These are phyloP conservation scores for Arxiozyma slooffiae DNA, from an alignment of 1,139 yeast species.

Conservation along the genomic window DNA sequence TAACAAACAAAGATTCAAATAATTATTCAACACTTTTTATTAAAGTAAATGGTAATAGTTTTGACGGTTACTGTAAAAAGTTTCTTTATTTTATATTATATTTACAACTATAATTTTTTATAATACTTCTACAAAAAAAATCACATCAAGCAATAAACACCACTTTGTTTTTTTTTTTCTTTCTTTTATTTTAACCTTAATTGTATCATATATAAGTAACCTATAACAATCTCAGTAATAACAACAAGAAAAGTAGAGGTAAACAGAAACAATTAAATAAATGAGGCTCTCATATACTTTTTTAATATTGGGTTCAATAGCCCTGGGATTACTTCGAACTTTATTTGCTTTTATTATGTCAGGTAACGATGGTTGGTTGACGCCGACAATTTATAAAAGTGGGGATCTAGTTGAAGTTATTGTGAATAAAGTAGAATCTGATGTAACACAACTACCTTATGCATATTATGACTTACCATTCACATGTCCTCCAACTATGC, in stretches of 20 bases:
- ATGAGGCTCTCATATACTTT: conserved; percentile 3
- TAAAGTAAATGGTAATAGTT: too few relatives aligned
- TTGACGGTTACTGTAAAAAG: too few relatives aligned
- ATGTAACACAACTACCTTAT: conserved; percentile 65
- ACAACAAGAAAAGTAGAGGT: neutral
- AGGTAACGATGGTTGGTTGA: conserved; percentile 20
- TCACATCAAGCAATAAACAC: neutral
- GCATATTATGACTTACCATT: conserved; percentile 71
- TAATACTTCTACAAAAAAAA: too few relatives aligned
- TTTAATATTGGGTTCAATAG: neutral
- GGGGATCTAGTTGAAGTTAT: conserved; percentile 61
- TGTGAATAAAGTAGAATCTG: conserved; percentile 73
- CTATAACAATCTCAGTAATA: neutral
- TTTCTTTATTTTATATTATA: too few relatives aligned
- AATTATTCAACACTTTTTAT: too few relatives aligned
- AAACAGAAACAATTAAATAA: neutral
- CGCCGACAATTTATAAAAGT: conserved; percentile 25
- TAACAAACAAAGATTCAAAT: too few relatives aligned
- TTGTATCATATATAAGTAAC: too few relatives aligned
- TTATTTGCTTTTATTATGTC: neutral
- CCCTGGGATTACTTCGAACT: conserved; percentile 4
- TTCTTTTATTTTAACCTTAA: neutral
- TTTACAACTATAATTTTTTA: too few relatives aligned
- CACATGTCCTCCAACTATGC: conserved; percentile 59
- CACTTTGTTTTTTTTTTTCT: too few relatives aligned